These are phyloP conservation scores for Globisporangium iwayamae DNA, from an alignment of 352 stramenopile genomes.

Conservation along the genomic window DNA sequence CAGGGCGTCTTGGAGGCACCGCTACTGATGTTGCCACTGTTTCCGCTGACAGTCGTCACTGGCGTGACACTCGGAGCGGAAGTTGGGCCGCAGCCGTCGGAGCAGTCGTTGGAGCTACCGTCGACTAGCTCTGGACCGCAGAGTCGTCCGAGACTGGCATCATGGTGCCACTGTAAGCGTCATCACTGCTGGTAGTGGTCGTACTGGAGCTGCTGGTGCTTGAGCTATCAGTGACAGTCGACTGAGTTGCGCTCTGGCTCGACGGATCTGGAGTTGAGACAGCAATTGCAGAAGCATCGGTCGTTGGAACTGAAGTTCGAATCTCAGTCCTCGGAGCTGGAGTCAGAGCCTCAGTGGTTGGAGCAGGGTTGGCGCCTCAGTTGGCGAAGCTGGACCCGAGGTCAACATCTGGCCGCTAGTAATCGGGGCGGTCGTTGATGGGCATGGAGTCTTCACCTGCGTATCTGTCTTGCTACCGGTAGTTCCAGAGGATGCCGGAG, in stretches of 20 bases:
- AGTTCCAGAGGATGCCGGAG: not conserved
- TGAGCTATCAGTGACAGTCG: not conserved
- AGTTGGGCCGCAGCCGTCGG: not conserved
- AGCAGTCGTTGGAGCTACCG: not conserved
- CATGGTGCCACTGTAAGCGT: no score
- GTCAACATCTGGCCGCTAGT: not conserved
- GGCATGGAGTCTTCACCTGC: constrained; percentile 4
- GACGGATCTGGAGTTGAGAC: not conserved
- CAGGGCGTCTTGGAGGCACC: not conserved
- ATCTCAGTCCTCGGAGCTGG: no score
- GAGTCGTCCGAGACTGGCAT: no score
- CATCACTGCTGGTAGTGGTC: no score
- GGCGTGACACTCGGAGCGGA: constrained; percentile 2
- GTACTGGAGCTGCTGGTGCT: no score
- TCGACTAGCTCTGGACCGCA: no score
- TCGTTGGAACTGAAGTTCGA: not conserved
- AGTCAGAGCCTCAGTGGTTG: not conserved
- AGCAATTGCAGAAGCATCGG: not conserved
- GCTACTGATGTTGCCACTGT: not conserved
- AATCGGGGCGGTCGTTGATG: not conserved
- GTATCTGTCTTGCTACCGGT: not conserved
- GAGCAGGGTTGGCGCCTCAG: not conserved
- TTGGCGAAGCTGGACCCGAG: not conserved
- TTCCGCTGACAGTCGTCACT: not conserved
- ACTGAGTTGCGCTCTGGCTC: not conserved